Conservation (phyloP, 305 asterid species). For the Solanum hybrid region DNA sequence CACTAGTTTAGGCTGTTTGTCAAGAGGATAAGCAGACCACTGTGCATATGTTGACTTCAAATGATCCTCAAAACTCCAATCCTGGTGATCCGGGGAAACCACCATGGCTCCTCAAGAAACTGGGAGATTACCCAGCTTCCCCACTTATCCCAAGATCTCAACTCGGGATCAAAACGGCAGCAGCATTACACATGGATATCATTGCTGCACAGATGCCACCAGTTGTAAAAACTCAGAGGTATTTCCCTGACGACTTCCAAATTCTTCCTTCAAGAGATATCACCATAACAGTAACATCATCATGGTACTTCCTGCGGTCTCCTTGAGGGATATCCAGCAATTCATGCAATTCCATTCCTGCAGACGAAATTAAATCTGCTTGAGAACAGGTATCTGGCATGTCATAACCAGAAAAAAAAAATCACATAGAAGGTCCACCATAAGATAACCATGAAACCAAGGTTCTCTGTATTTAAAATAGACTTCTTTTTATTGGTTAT, state of each 20-base stretch:
- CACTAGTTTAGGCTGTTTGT: slow-evolving; percentile 16
- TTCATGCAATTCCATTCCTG: slow-evolving; percentile 96
- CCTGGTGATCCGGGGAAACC: not conserved
- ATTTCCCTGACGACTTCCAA: slow-evolving; percentile 97
- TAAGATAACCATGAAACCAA: not conserved
- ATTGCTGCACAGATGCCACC: not conserved
- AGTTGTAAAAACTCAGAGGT: slow-evolving; percentile 31
- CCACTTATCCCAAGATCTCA: not conserved
- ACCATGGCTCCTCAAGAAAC: not conserved
- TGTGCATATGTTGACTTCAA: not conserved
- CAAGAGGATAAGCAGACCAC: not conserved
- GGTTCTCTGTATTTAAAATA: not conserved
- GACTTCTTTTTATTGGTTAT: not conserved
- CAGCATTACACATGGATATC: slow-evolving; percentile 1
- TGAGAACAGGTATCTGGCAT: not conserved
- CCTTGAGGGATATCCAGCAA: slow-evolving; percentile 95
- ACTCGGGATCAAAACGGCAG: slow-evolving; percentile 5
- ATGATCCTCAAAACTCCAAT: not conserved
- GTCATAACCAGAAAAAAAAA: not conserved
- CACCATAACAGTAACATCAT: slow-evolving; percentile 95
- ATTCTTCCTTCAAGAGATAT: slow-evolving; percentile 94
- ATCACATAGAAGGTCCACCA: not conserved
- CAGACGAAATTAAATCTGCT: slow-evolving; percentile 8
- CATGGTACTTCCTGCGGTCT: slow-evolving; percentile 93
- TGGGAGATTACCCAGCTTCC: not conserved